Percentiles rank a stretch among this genome's conserved stretches.
Evolutionary conservation across 306 rosid genomes (phyloP).

Genomic region (Coriaria nepalensis): DNA sequence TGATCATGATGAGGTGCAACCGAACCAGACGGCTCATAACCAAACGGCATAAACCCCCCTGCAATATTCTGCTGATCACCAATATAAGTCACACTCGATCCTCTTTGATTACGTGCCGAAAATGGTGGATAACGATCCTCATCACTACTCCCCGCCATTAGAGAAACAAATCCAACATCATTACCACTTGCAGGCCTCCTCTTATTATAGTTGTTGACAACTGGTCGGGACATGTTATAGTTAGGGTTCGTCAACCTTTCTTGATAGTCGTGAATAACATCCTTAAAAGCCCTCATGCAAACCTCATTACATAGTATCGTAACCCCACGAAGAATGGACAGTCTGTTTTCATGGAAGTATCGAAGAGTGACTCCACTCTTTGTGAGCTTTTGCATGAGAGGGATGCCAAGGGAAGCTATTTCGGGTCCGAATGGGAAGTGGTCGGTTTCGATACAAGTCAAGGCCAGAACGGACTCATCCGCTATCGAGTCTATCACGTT

Average conservation of each 20-base stretch:
- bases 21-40: not conserved
- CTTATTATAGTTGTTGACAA: not conserved
- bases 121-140: no score
- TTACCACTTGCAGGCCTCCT: not conserved
- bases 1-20: no score
- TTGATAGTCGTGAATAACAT: slow-evolving; percentile 16
- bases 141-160: no score
- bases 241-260: slow-evolving; percentile 1
- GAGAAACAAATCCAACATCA: no score
- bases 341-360: slow-evolving; percentile 24
- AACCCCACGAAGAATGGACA: slow-evolving; percentile 12
- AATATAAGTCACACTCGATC: no score
- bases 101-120: no score
- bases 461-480: slow-evolving; percentile 24
- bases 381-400: slow-evolving; percentile 22
- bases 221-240: not conserved
- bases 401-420: slow-evolving; percentile 4
- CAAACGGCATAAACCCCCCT: not conserved
- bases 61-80: not conserved
- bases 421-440: not conserved
- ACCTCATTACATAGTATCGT: slow-evolving; percentile 18
- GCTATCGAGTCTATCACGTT: slow-evolving; percentile 15
- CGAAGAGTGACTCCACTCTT: slow-evolving; percentile 12
- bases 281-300: slow-evolving; percentile 32
- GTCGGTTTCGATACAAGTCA: slow-evolving; percentile 25